These are phyloP conservation scores for Protostelium mycophagum DNA, from an alignment of 78 protist species.

Conservation along the genomic window DNA sequence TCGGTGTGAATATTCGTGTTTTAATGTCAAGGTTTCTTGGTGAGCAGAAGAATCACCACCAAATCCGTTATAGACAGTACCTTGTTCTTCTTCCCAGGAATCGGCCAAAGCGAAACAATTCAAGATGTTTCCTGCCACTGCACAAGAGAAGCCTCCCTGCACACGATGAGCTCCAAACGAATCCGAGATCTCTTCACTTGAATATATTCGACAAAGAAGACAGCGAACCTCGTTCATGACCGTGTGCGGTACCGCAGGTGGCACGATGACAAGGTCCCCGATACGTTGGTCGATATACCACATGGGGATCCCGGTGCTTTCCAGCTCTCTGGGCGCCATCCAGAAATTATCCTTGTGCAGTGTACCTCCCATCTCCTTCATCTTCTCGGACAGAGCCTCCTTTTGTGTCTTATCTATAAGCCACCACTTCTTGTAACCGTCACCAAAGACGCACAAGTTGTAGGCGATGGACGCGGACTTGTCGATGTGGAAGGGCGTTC, in stretches of 20 bases:
- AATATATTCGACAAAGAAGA: no score
- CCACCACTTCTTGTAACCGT: not conserved
- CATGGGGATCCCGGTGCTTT: not conserved
- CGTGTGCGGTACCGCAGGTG: not conserved
- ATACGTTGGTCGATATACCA: not conserved
- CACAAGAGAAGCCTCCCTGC: not conserved
- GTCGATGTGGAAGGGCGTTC: not conserved
- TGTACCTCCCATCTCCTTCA: not conserved
- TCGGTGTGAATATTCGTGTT: no score
- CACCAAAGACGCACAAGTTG: not conserved
- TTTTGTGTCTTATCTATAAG: not conserved
- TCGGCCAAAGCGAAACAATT: not conserved
- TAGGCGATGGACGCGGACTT: not conserved
- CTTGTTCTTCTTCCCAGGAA: not conserved
- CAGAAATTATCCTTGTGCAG: not conserved
- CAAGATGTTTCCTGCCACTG: not conserved
- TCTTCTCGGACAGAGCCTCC: not conserved
- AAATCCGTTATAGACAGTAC: no score
- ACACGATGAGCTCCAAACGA: not conserved
- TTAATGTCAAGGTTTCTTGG: not conserved
- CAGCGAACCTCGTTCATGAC: not conserved
- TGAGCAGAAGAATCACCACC: no score
- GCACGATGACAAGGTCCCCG: not conserved
- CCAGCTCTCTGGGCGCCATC: not conserved
- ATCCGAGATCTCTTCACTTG: not conserved